phyloP scores from a whole-genome alignment of 1,139 yeast species.

The Wickerhamomyces sp. region DNA sequence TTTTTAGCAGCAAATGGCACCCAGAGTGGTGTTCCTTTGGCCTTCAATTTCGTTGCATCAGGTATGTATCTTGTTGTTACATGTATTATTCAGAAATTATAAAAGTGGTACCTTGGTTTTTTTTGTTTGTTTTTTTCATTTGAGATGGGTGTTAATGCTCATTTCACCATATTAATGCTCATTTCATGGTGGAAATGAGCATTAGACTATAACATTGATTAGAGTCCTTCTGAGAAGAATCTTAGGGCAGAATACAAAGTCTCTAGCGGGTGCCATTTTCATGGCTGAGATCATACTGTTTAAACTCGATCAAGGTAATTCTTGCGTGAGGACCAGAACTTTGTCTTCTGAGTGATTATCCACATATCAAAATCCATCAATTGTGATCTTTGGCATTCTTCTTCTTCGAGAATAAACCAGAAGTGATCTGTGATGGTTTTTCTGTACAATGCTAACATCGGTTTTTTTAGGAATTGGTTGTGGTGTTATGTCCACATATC shows the following conservation, averaged over 20 bases:
- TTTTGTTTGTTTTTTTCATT: neutral
- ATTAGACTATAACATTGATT: too few relatives aligned
- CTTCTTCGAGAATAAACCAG: neutral
- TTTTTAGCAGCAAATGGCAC: conserved; percentile 78
- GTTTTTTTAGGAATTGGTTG: conserved; percentile 70
- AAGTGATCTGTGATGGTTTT: too few relatives aligned
- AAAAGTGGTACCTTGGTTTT: too few relatives aligned
- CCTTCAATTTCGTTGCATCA: conserved; percentile 82
- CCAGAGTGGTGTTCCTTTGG: conserved; percentile 73
- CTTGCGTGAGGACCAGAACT: conserved; percentile 76
- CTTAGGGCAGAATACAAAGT: too few relatives aligned
- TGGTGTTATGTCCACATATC: conserved; percentile 81
- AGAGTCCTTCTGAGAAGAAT: too few relatives aligned
- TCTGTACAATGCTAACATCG: too few relatives aligned
- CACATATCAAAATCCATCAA: too few relatives aligned
- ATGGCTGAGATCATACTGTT: conserved; percentile 74
- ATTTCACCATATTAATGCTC: too few relatives aligned
- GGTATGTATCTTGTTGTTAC: conserved; percentile 53
- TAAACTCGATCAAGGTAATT: conserved; percentile 81
- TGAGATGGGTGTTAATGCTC: too few relatives aligned
- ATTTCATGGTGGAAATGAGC: too few relatives aligned
- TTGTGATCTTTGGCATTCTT: too few relatives aligned
- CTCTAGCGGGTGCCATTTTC: conserved; percentile 47
- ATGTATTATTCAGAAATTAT: conserved; percentile 9
- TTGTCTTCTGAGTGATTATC: conserved; percentile 10